phyloP scores from a whole-genome alignment of 2,329 filamentous ascomycete genomes.

The Penicillium digitatum region DNA sequence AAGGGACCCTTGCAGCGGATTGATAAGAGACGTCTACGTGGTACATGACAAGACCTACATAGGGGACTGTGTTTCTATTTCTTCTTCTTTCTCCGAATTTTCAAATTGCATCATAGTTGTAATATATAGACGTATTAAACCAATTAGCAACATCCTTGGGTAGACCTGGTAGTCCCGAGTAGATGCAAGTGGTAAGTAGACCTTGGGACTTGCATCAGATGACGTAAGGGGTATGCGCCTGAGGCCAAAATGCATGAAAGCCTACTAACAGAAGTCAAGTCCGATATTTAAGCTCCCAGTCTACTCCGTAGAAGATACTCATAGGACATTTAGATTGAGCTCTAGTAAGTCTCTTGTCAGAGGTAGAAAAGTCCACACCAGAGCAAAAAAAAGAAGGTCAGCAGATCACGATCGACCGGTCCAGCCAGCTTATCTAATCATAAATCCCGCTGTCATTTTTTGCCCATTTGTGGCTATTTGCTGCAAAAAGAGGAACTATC shows the following conservation, averaged over 20 bases:
- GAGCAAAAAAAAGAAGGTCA: constrained; percentile 2
- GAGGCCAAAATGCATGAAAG: not conserved
- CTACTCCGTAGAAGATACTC: not conserved
- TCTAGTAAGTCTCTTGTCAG: not conserved
- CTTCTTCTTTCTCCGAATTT: not conserved
- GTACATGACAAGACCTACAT: not conserved
- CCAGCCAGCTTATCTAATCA: constrained; percentile 5
- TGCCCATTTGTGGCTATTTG: constrained; percentile 6
- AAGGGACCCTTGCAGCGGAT: not conserved
- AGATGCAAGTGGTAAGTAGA: not conserved
- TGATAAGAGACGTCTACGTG: not conserved
- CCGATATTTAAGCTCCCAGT: not conserved
- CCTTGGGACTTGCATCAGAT: not conserved
- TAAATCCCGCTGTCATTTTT: constrained; percentile 1
- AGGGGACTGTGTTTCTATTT: not conserved
- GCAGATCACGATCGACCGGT: constrained; percentile 4
- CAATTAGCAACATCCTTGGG: not conserved
- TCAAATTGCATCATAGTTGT: not conserved
- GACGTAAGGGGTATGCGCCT: not conserved
- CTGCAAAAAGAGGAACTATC: not conserved
- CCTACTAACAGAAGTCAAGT: not conserved
- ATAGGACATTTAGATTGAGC: not conserved
- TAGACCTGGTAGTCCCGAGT: not conserved
- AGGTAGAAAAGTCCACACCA: not conserved
- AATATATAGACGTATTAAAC: not conserved